Evolutionary conservation across 169 alveolate species (phyloP).

Genomic region (Plasmodium berghei): DNA sequence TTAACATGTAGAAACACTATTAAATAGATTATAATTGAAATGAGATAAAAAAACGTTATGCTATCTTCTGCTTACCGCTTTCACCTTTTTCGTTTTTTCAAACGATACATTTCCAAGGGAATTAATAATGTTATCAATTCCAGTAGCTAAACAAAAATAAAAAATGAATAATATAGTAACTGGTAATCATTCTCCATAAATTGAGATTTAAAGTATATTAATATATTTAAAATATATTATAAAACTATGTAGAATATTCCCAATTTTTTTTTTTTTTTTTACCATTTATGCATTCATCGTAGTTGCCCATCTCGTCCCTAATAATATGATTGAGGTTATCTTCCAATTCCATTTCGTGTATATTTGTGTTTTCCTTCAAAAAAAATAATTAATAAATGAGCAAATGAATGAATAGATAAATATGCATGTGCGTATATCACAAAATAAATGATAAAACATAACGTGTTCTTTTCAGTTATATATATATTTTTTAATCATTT

Average conservation of each 20-base stretch:
- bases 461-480: background rate
- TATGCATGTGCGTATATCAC: background rate
- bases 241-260: background rate
- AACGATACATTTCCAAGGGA: slow-evolving; percentile 65
- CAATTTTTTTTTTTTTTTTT: slow-evolving; percentile 3
- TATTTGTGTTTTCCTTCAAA: slow-evolving; percentile 41
- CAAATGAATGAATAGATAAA: background rate
- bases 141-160: slow-evolving; percentile 37
- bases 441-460: background rate
- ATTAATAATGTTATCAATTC: slow-evolving; percentile 62
- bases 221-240: background rate
- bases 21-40: background rate
- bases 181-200: background rate
- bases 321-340: slow-evolving; percentile 62
- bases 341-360: slow-evolving; percentile 72
- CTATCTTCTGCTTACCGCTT: slow-evolving; percentile 59
- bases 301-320: slow-evolving; percentile 26
- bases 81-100: slow-evolving; percentile 68
- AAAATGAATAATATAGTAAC: background rate
- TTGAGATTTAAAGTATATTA: background rate
- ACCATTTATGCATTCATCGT: slow-evolving; percentile 73
- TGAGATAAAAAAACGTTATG: background rate
- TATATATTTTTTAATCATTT: background rate
- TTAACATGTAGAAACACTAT: background rate
- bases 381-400: slow-evolving; percentile 2